Conservation (phyloP, 257 asterid genomes). For the Solanum appendiculatum region DNA sequence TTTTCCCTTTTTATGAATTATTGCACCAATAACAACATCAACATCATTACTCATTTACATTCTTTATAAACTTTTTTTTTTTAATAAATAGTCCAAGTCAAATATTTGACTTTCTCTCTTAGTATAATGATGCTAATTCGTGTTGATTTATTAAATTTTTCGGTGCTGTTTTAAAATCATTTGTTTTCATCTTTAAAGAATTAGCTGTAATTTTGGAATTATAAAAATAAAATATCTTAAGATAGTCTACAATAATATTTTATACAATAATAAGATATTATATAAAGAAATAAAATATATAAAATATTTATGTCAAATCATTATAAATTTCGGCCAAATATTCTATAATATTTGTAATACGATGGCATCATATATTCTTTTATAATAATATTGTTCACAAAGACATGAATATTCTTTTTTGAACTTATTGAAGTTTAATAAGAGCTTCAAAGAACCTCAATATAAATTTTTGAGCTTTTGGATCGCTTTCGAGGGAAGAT, state of each 20-base stretch:
- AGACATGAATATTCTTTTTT: background rate
- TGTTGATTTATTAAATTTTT: too few relatives aligned
- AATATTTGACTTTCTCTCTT: too few relatives aligned
- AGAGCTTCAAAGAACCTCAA: background rate
- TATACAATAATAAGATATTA: too few relatives aligned
- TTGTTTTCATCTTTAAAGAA: background rate
- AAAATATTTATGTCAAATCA: background rate
- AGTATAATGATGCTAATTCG: too few relatives aligned
- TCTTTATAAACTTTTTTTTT: too few relatives aligned
- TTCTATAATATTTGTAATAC: background rate
- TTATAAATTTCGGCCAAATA: background rate
- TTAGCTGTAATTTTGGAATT: background rate
- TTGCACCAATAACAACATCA: too few relatives aligned
- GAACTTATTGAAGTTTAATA: background rate
- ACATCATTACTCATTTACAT: too few relatives aligned
- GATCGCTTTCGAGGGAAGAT: background rate
- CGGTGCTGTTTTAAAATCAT: background rate
- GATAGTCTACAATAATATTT: background rate
- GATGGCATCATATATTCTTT: background rate
- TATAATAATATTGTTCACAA: too few relatives aligned
- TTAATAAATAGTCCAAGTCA: too few relatives aligned
- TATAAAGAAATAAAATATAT: too few relatives aligned
- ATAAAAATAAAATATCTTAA: too few relatives aligned
- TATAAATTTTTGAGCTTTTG: background rate
- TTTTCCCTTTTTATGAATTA: too few relatives aligned